Evolutionary conservation across 2,329 filamentous ascomycete genomes (phyloP), one percentile per base, ranked within the genome.

Genomic region (Trichoderma atrobrunneum): DNA sequence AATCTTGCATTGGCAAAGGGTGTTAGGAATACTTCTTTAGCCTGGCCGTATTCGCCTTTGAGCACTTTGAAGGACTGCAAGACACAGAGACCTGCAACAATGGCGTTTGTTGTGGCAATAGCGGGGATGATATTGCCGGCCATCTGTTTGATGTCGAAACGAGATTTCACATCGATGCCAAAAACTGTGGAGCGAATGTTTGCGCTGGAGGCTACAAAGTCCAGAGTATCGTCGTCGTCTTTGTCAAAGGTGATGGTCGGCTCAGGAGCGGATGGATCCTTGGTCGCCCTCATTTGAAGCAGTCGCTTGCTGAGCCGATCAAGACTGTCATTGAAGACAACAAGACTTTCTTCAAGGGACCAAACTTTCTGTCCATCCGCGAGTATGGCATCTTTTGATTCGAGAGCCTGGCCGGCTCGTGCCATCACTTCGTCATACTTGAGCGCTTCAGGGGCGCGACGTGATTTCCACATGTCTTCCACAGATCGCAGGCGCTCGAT

Each of bases 71-170:
- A 96, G 0, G 95, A 91, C 80, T 98, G 92, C 30, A 99, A 84
- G 7, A 98, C 94, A 78, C 95, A 98, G 11, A 99, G 87, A 14
- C 94, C 92, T 18, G 96, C 96, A 2, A 96, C 95, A 80, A 98
- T 97, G 18, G 96, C 96, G 80, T 99, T 99, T 0, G 96, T 98
- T 0, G 96, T 99, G 6, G 96, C 96, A 79, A 99, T 99, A 2
- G 96, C 96, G 1, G 96, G 96, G 73, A 99, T 99, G 77, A 99
- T 99, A 80, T 99, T 99, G 69, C 96, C 96, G 5, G 96, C 96
- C 95, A 98, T 99, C 82, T 99, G 93, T 84, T 99, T 99, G 78
- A 96, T 95, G 79, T 98, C 95, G 78, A 98, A 99, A 72, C 97
- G 94, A 26, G 94, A 97, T 80, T 94, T 95, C 5, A 86, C 84